Evolutionary conservation across 2,329 filamentous ascomycete genomes (phyloP), one percentile per base, ranked within the genome.

Genomic region (Hansfordia pulvinata): DNA sequence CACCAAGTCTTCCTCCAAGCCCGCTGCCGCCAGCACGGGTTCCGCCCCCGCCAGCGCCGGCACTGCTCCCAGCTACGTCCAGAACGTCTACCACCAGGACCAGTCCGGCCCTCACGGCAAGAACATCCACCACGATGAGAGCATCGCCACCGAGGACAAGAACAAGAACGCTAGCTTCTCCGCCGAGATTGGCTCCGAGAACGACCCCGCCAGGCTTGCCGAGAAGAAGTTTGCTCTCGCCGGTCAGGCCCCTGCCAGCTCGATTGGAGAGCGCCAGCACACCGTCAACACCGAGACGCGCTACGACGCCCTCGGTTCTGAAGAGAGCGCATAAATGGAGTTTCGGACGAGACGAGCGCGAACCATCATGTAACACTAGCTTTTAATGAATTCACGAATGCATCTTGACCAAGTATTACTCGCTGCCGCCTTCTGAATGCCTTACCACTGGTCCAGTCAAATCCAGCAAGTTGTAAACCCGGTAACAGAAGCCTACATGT

Each of bases 171-270:
- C 54, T 3, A 44, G 62, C 33, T 42, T 48, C 28, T 37, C 52
- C 4, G n/a, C n/a, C n/a, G 54, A 64, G 37, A 54, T 58, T 32
- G 64, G 63, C 3, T 56, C 52, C 5, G 47, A 54, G 38, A 44
- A 62, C 30, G 64, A 69, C 36, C 64, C 64, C 4, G 51, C 53
- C 26, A 39, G 55, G 7, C 30, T 52, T 20, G 62, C 62, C 4
- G 62, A 64, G 43, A 35, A 47, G 20, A 53, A 56, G 35, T 51
- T 68, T 18, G 18, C 21, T 5, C 28, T 54, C 40, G 2, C 66
- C 60, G n/a, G 74, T 61, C 10, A 71, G 44, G 24, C 74, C 66
- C 29, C 64, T 55, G 36, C 75, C 56, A 3, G 69, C 60, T 31
- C 63, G 44, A 39, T 57, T 52, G 38, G 65, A 54, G 10, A 62